Percentiles rank a stretch among this genome's conserved stretches.
Conservation (phyloP, 495 filamentous ascomycete species). For the Neurospora cerealis region DNA sequence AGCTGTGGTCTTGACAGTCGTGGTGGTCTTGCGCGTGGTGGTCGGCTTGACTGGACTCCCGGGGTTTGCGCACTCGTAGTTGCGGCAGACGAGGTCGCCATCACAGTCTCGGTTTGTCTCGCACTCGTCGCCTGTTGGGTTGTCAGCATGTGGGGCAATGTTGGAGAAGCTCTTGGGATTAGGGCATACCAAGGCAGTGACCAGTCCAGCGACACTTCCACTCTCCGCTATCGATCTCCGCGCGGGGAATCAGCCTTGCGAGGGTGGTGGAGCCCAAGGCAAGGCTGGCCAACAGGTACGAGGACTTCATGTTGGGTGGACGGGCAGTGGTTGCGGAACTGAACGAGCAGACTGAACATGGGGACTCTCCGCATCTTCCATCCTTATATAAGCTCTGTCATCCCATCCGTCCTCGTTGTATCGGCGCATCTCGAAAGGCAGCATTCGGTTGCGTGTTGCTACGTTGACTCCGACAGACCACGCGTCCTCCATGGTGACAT, state of each 20-base stretch:
- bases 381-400: background rate
- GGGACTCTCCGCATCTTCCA: background rate
- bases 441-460: background rate
- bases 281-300: background rate
- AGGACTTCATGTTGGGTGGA: background rate
- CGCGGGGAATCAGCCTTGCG: background rate
- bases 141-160: background rate
- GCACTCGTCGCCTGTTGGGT: constrained; percentile 11
- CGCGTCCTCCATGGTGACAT: background rate
- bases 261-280: background rate
- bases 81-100: constrained; percentile 9
- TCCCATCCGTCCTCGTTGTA: background rate
- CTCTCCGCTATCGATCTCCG: background rate
- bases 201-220: constrained; percentile 13
- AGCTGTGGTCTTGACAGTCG: constrained; percentile 1
- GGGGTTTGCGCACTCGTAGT: constrained; percentile 7
- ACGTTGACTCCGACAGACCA: background rate
- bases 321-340: background rate
- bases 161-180: background rate
- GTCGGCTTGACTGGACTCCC: background rate
- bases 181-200: constrained; percentile 16
- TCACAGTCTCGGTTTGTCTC: constrained; percentile 14
- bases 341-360: background rate
- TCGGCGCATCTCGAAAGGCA: background rate
- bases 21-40: constrained; percentile 1